phyloP scores from a whole-genome alignment of 192 early-diverging fungal species.

The Coemansia reversa region DNA sequence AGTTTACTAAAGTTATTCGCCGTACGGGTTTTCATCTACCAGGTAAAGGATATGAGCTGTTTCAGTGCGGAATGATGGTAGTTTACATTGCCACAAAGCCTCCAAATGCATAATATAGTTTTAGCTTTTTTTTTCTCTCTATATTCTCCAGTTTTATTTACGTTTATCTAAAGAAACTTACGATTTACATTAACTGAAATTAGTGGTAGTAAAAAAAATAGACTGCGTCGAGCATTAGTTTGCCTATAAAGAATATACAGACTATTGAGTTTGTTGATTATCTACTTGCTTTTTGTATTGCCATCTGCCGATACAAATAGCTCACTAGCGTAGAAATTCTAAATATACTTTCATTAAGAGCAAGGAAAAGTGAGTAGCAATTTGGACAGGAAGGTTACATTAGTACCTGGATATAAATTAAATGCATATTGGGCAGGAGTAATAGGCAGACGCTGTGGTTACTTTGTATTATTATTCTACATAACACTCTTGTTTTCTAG shows the following conservation, averaged over 20 bases:
- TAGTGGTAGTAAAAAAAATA: not conserved
- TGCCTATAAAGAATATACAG: slow-evolving; percentile 7
- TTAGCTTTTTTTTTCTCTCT: slow-evolving; percentile 1
- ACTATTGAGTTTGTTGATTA: slow-evolving; percentile 45
- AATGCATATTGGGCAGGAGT: too few relatives aligned
- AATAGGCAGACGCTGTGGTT: too few relatives aligned
- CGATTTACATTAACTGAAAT: not conserved
- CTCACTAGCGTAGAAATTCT: slow-evolving; percentile 20
- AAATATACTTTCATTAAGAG: slow-evolving; percentile 31
- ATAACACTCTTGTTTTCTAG: too few relatives aligned
- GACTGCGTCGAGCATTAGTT: too few relatives aligned
- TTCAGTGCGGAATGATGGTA: slow-evolving; percentile 34
- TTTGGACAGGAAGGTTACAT: too few relatives aligned
- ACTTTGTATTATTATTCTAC: too few relatives aligned
- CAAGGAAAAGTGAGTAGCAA: too few relatives aligned
- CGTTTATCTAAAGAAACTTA: too few relatives aligned
- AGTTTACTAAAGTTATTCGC: slow-evolving; percentile 82
- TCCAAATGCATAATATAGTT: not conserved
- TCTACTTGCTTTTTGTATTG: too few relatives aligned
- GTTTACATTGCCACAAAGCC: slow-evolving; percentile 30
- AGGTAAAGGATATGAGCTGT: slow-evolving; percentile 74
- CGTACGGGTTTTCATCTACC: slow-evolving; percentile 80
- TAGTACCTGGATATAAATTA: too few relatives aligned
- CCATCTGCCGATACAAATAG: too few relatives aligned
- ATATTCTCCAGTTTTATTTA: not conserved